Evolutionary conservation across 345 rosid species (phyloP).

Genomic region (Eucalyptus pauciflora): DNA sequence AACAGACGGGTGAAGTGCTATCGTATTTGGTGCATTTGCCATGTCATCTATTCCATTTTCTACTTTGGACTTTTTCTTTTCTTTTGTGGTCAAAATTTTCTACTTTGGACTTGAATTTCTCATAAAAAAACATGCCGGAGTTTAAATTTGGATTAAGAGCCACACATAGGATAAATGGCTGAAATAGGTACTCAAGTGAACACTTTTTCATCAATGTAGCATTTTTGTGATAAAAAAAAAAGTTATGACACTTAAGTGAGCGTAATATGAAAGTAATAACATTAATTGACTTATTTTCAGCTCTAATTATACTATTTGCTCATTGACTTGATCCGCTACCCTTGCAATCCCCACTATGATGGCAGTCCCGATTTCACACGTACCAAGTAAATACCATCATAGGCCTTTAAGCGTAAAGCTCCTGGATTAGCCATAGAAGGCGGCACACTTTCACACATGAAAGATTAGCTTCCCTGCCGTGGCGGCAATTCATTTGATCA

Average conservation of each 20-base stretch:
- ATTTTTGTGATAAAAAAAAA: background rate
- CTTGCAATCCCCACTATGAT: background rate
- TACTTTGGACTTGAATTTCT: background rate
- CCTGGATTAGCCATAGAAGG: background rate
- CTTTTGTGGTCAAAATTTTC: too few species aligned
- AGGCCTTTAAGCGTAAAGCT: background rate
- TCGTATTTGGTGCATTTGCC: background rate
- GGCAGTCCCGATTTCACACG: background rate
- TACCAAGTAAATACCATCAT: background rate
- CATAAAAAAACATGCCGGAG: background rate
- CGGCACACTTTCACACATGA: background rate
- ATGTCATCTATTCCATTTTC: background rate
- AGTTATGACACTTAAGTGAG: rapidly evolving
- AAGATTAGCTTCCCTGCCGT: background rate
- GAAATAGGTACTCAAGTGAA: background rate
- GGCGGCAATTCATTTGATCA: background rate
- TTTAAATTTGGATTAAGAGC: background rate
- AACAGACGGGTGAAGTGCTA: background rate
- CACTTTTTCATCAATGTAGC: background rate
- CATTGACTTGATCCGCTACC: background rate
- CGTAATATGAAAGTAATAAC: rapidly evolving
- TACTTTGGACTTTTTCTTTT: background rate
- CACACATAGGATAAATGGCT: background rate
- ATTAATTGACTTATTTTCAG: background rate
- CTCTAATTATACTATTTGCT: background rate